Percentiles rank a stretch among this genome's conserved stretches.
Conservation (phyloP, 139 green algal species). For the Trebouxia sp. region DNA sequence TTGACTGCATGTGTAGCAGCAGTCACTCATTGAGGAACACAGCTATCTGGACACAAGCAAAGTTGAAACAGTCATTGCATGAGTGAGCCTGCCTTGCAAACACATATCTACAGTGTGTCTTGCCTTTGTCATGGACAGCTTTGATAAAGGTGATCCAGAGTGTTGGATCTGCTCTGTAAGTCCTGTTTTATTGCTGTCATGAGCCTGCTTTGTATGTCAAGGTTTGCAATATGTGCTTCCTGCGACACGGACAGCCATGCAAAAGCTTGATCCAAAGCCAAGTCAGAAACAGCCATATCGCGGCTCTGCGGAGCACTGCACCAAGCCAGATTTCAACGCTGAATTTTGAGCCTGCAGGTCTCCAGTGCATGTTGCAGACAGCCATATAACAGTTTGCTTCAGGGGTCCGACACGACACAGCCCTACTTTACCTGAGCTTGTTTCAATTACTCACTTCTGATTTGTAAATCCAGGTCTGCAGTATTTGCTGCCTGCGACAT, state of each 20-base stretch:
- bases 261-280: background rate
- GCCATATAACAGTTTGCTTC: background rate
- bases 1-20: too few relatives aligned
- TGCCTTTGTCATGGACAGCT: too few relatives aligned
- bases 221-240: slow-evolving; percentile 88
- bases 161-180: too few relatives aligned
- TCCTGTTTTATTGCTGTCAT: too few relatives aligned
- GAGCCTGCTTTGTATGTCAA: background rate
- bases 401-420: background rate
- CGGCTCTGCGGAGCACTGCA: slow-evolving; percentile 42
- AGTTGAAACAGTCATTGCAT: too few relatives aligned
- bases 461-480: slow-evolving; percentile 62
- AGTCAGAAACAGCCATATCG: background rate
- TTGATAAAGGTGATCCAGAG: too few relatives aligned
- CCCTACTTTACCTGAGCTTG: background rate
- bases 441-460: background rate
- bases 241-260: slow-evolving; percentile 72
- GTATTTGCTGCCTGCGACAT: slow-evolving; percentile 84
- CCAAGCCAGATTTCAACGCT: slow-evolving; percentile 74
- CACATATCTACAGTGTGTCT: too few relatives aligned
- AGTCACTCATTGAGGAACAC: too few relatives aligned
- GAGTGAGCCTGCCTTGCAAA: too few relatives aligned
- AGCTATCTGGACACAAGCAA: too few relatives aligned
- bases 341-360: background rate
- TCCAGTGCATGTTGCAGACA: background rate